Conservation (phyloP, 116 monocot genomes). For the Dioscorea cayenensis region DNA sequence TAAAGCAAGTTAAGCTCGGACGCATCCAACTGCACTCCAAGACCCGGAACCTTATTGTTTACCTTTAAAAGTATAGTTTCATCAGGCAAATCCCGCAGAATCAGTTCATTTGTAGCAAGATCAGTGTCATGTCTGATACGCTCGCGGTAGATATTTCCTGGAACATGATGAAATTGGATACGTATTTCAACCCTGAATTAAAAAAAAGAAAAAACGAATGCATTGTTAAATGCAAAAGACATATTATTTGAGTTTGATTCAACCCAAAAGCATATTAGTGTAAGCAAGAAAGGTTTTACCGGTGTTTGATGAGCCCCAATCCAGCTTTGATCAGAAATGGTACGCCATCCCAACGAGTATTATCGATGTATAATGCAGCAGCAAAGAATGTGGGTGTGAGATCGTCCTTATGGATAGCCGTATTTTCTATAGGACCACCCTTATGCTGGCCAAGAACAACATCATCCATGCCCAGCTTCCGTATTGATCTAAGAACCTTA, state of each 20-base stretch:
- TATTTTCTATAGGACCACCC: conserved; percentile 20
- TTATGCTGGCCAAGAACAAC: conserved; percentile 82
- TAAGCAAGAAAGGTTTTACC: conserved; percentile 26
- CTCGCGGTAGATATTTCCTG: conserved; percentile 74
- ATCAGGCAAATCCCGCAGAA: conserved; percentile 64
- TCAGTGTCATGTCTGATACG: conserved; percentile 66
- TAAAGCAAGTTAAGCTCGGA: conserved; percentile 86
- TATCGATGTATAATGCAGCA: conserved; percentile 80
- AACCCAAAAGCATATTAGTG: no score
- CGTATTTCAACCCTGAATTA: conserved; percentile 69
- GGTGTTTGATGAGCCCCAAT: conserved; percentile 76
- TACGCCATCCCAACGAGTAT: conserved; percentile 92
- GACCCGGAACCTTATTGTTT: conserved; percentile 86
- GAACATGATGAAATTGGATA: conserved; percentile 84
- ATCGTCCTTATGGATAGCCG: conserved; percentile 27
- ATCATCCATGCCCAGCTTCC: conserved; percentile 63
- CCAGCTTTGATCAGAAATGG: conserved; percentile 87
- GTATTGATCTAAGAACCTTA: conserved; percentile 85
- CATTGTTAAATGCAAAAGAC: no score
- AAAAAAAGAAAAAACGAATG: neutral
- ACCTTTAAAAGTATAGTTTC: conserved; percentile 78
- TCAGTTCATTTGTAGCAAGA: conserved; percentile 72
- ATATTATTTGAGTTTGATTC: no score
- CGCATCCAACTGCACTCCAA: conserved; percentile 76
- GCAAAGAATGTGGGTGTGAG: conserved; percentile 86